Base-by-base conservation (phyloP, 129 eudicot genomes). In the Chrysanthemum makinoi region DNA sequence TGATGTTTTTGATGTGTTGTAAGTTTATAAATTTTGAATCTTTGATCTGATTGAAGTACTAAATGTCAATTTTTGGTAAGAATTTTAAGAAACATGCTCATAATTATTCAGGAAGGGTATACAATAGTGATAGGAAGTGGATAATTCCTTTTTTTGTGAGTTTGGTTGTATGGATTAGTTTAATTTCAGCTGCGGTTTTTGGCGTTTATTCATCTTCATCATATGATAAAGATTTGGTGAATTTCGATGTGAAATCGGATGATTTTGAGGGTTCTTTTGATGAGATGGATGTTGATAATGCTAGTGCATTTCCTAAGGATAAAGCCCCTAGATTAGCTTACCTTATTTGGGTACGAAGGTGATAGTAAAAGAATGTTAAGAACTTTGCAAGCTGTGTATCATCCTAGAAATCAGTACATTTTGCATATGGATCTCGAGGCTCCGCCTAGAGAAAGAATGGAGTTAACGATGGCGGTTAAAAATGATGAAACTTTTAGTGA, bases 381-480 rank as follows among this genome's bases (percentile, higher is more conserved):
- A 75, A 89, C 95, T 4, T 88, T 95, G 82, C 97, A 86, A 75
- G 99, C 99, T 44, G 90, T 95, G 6, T 95, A 95, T 80, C 99
- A 95, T 83, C 99, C 99, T 6, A 88, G 99, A 66, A 95, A 95
- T 75, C 99, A 90, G 79, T 95, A 95, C 78, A 75, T 95, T 75
- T 81, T 95, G 81, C 99, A 95, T 81, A 82, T 95, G 89, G 99
- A 95, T 81, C 97, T 95, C 20, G 99, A 95, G 79, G 99, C 99
- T 43, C 97, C 97, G 24, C 99, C 99, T 5, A 84, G 85, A 43
- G 99, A 95, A 75, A 77, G 99, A 68, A 68, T 95, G 70, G 88
- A 95, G 79, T 83, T 95, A 82, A 84, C 99, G 3, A 80, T 88
- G 88, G 86, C 94, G 4, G 96, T 95, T 79, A 95, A 90, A 82